Conservation (phyloP, 768 basidiomycete genomes). For the Suillus brevipes region DNA sequence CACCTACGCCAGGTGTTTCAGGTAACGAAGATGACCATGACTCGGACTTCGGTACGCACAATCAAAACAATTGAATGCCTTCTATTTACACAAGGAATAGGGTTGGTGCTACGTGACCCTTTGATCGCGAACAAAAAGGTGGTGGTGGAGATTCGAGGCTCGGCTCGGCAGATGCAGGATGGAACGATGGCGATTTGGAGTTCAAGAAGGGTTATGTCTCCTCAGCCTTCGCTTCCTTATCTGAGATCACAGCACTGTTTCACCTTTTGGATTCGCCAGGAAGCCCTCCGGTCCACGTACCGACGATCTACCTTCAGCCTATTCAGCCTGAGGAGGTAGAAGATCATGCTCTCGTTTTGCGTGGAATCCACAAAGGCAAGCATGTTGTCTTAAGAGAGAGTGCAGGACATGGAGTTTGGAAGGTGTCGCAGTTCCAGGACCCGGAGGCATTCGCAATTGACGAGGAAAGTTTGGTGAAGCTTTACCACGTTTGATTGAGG, state of each 20-base stretch:
- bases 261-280: slow-evolving; percentile 33
- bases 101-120: slow-evolving; percentile 29
- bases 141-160: slow-evolving; percentile 29
- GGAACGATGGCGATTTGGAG: slow-evolving; percentile 31
- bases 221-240: slow-evolving; percentile 25
- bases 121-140: slow-evolving; percentile 29
- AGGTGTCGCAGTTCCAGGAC: slow-evolving; percentile 22
- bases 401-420: slow-evolving; percentile 30
- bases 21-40: slow-evolving; percentile 29
- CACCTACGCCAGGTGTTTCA: slow-evolving; percentile 32
- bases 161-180: slow-evolving; percentile 25
- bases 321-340: slow-evolving; percentile 39
- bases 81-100: slow-evolving; percentile 31
- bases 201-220: slow-evolving; percentile 30
- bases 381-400: slow-evolving; percentile 46
- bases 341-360: slow-evolving; percentile 52
- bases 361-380: slow-evolving; percentile 43
- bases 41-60: slow-evolving; percentile 3
- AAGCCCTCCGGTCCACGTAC: slow-evolving; percentile 37
- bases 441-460: slow-evolving; percentile 12
- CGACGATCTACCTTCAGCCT: slow-evolving; percentile 43
- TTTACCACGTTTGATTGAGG: slow-evolving; percentile 16
- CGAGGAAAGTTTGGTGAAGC: slow-evolving; percentile 27
- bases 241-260: slow-evolving; percentile 30
- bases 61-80: background rate